A percentile compares a stretch with the other conserved stretches of the same genome.
phyloP scores from a whole-genome alignment of 2,329 filamentous ascomycete species.

The Aspergillus sp. region DNA sequence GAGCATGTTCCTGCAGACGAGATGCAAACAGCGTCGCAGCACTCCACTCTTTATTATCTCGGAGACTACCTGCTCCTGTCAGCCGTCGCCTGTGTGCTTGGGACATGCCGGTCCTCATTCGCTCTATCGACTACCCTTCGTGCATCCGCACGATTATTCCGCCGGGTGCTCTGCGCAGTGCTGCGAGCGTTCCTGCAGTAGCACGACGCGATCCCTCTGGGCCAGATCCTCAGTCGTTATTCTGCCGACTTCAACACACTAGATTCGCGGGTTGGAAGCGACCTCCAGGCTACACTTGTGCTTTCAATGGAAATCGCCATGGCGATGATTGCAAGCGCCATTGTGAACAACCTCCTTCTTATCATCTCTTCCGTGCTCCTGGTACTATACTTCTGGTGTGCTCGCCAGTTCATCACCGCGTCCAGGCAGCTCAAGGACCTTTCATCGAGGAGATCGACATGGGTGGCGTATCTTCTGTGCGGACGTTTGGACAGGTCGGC shows the following conservation, averaged over 20 bases:
- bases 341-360: neutral
- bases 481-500: neutral
- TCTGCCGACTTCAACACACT: conserved; percentile 70
- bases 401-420: neutral
- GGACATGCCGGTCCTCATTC: conserved; percentile 58
- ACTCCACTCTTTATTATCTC: conserved; percentile 60
- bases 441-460: neutral
- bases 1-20: neutral
- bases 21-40: conserved; percentile 30
- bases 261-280: conserved; percentile 61
- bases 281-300: conserved; percentile 36
- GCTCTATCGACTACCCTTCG: conserved; percentile 61
- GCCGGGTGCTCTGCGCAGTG: conserved; percentile 61
- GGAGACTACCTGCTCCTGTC: conserved; percentile 61
- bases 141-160: conserved; percentile 64
- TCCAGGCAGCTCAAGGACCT: neutral
- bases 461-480: neutral
- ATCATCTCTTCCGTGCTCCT: neutral
- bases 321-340: neutral
- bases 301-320: neutral
- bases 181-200: conserved; percentile 67
- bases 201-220: conserved; percentile 73
- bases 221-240: conserved; percentile 71
- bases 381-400: neutral
- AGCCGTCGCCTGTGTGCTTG: conserved; percentile 50